Evolutionary conservation across 371 early-diverging fungal species (phyloP), one percentile per base, ranked within the genome.

Genomic region (Smittium culicis): DNA sequence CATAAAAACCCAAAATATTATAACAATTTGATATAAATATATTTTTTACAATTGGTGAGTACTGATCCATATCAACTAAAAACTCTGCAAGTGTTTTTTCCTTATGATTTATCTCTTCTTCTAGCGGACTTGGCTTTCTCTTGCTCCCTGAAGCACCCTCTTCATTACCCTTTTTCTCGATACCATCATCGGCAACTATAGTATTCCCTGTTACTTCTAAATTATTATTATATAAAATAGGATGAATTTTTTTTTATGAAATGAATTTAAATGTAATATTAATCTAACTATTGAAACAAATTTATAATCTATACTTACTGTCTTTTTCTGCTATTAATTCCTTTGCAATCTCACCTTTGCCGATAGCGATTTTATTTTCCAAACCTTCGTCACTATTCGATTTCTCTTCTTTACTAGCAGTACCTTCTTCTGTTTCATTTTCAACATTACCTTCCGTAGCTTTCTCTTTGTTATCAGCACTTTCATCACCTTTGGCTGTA

Each of bases 41-140:
- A 30, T 24, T 55, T 60, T 80, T 72, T 82, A 90, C 91, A 70
- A 94, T 84, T 0, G 96, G 95, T 35, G 87, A 81, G 66, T 88
- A 92, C 63, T 85, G 84, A 70, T 96, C 93, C 90, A 94, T 91
- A 74, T 88, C 80, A 60, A 86, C 78, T 32, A 93, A 74, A 64
- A 93, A 85, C 73, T 93, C 93, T 28, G 91, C 89, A 69, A 94
- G 77, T 31, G 80, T 84, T 54, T 86, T 81, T 69, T 91, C 91
- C 66, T 83, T 83, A 31, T 77, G 76, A 11, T 72, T 69, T 20
- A 34, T 32, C n/a, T 62, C 63, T 32, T 62, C 63, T 16, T 62
- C 63, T 8, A 32, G 32, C 28, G n/a, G 32, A 2, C 32, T n/a
- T 20, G 3, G 3, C 24, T 27, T 8, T 11, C 33, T 5, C 31